These are phyloP conservation scores for Schwanniomyces pseudopolymorphus DNA, from an alignment of 805 yeast species.

Conservation along the genomic window DNA sequence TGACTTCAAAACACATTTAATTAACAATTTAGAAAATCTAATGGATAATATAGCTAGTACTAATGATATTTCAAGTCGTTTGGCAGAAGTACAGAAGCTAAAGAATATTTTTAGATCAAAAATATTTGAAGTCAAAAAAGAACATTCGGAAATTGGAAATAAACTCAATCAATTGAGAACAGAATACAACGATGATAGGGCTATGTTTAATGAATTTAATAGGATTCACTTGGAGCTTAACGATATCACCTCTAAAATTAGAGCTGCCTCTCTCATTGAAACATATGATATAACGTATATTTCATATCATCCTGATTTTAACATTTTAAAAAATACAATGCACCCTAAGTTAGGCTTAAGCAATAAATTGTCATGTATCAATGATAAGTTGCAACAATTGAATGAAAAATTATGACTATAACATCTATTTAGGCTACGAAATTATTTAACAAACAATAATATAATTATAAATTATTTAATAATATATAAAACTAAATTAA, in stretches of 20 bases:
- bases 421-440: neutral
- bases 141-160: conserved; percentile 32
- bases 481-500: neutral
- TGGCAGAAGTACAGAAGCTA: conserved; percentile 26
- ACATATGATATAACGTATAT: conserved; percentile 1
- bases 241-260: neutral
- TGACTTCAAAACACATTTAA: conserved; percentile 30
- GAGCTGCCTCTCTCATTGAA: neutral
- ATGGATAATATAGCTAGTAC: conserved; percentile 36
- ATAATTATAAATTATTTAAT: neutral
- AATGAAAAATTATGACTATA: conserved; percentile 7
- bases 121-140: conserved; percentile 27
- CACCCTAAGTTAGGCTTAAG: conserved; percentile 26
- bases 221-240: conserved; percentile 9
- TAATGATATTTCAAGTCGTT: conserved; percentile 27
- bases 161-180: conserved; percentile 28
- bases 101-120: conserved; percentile 30
- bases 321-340: conserved; percentile 13
- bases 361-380: conserved; percentile 19
- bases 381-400: conserved; percentile 19
- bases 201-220: conserved; percentile 14
- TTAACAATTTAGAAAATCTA: conserved; percentile 27
- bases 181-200: conserved; percentile 14
- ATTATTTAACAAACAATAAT: neutral
- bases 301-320: neutral